Evolutionary conservation across 2,329 filamentous ascomycete species (phyloP), one percentile per base, ranked within the genome.

Genomic region (Juglanconis oblonga): DNA sequence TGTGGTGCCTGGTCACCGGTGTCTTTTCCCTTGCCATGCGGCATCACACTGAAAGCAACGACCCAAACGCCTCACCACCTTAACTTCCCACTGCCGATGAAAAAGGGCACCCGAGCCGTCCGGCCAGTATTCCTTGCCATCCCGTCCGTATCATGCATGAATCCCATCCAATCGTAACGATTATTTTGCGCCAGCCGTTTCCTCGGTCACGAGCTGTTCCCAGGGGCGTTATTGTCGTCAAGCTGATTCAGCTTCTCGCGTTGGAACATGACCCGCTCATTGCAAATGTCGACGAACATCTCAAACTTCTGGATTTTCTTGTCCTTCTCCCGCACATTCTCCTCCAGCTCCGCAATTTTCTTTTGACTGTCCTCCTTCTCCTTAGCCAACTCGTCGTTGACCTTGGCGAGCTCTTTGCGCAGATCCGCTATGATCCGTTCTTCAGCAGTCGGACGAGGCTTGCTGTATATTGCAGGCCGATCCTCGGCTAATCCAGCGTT

Each of bases 251-350:
- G 74, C 63, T 81, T 77, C 67, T 85, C 81, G 54, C 84, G 76
- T 70, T 86, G 83, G 56, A 87, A 77, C 77, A 88, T 88, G 63
- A 88, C 85, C 53, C 86, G 76, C 69, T 87, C 79, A 66, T 88
- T 88, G 69, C 85, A 88, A 57, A 88, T 87, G 70, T 88, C 86
- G 67, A 88, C 87, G 57, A 88, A 88, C 81, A 86, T 86, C 72
- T 88, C 85, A 65, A 87, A 88, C 68, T 82, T 85, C 62, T 80
- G 72, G 58, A 88, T 88, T 61, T 82, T 79, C 67, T 81, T 79
- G 62, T 87, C 83, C 71, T 87, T 87, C 61, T 88, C 84, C 45
- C 80, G 81, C 14, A 93, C 71, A 67, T 85, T 79, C 58, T 79
- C 76, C 66, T 85, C 84, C 59, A 88, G 72, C 1, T 79, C 78